These are phyloP conservation scores for Euphorbia corollata DNA, from an alignment of 441 rosid species.

Conservation along the genomic window DNA sequence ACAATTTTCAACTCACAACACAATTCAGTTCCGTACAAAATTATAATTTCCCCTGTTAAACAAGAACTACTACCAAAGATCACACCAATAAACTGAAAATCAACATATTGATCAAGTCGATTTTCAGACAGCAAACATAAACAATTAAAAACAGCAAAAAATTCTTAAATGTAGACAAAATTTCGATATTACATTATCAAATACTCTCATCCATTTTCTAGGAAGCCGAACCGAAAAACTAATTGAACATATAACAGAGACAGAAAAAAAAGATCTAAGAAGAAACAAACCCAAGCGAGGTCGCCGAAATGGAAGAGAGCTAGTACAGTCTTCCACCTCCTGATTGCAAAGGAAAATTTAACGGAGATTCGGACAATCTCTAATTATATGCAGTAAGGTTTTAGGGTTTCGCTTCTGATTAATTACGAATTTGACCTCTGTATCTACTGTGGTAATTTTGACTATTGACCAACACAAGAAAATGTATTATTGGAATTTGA, in stretches of 20 bases:
- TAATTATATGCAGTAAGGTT: not conserved
- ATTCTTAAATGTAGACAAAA: not conserved
- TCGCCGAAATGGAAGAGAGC: conserved; percentile 20
- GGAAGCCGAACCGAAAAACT: conserved; percentile 3
- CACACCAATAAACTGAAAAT: not conserved
- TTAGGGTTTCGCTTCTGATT: conserved; percentile 17
- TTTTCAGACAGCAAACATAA: not conserved
- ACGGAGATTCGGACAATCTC: conserved; percentile 5
- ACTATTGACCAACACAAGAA: not conserved
- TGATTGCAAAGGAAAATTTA: conserved; percentile 10
- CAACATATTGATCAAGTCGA: not conserved
- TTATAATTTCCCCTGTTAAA: not conserved
- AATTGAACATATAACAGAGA: not conserved
- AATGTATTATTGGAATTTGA: too few species aligned
- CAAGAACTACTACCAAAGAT: not conserved
- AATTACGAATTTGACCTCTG: conserved; percentile 19
- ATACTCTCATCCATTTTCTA: conserved; percentile 1
- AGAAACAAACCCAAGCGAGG: conserved; percentile 12
- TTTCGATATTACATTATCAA: not conserved
- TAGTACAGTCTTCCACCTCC: conserved; percentile 14
- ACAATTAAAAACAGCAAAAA: not conserved
- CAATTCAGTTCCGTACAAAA: not conserved
- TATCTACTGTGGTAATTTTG: not conserved
- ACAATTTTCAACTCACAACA: not conserved
- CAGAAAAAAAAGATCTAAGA: not conserved